These are phyloP conservation scores for Maudiozyma pseudohumilis DNA, from an alignment of 805 yeast species.

Conservation along the genomic window DNA sequence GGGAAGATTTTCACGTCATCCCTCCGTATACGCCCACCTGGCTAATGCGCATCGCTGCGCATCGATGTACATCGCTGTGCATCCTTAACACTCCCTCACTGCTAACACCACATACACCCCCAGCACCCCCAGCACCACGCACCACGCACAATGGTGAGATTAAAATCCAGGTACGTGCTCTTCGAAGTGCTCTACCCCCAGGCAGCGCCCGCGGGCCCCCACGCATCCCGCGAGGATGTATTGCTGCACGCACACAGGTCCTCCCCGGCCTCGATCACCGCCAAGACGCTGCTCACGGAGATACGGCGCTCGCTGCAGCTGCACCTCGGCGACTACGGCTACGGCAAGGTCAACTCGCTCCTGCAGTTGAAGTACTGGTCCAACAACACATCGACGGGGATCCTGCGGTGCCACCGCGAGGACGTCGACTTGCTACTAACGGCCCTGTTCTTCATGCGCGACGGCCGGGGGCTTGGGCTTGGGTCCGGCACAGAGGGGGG, in stretches of 20 bases:
- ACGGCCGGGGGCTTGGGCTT: no score
- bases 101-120: no score
- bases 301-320: slow-evolving; percentile 47
- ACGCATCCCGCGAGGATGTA: slow-evolving; percentile 6
- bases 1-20: no score
- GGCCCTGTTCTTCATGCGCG: slow-evolving; percentile 49
- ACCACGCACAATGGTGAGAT: slow-evolving; percentile 68
- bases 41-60: no score
- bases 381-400: slow-evolving; percentile 73
- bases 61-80: no score
- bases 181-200: slow-evolving; percentile 72
- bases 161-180: slow-evolving; percentile 73
- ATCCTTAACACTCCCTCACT: no score
- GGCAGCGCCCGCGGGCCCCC: background rate
- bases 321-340: slow-evolving; percentile 72
- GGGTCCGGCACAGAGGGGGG: slow-evolving; percentile 33
- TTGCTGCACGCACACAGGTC: slow-evolving; percentile 41
- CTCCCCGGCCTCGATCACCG: slow-evolving; percentile 39
- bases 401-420: slow-evolving; percentile 63
- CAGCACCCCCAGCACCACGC: no score
- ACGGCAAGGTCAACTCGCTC: slow-evolving; percentile 51
- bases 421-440: slow-evolving; percentile 53
- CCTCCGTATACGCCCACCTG: no score
- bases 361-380: slow-evolving; percentile 71
- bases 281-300: slow-evolving; percentile 41